These are phyloP conservation scores for Candida endomychidarum DNA, from an alignment of 805 yeast species.

Conservation along the genomic window DNA sequence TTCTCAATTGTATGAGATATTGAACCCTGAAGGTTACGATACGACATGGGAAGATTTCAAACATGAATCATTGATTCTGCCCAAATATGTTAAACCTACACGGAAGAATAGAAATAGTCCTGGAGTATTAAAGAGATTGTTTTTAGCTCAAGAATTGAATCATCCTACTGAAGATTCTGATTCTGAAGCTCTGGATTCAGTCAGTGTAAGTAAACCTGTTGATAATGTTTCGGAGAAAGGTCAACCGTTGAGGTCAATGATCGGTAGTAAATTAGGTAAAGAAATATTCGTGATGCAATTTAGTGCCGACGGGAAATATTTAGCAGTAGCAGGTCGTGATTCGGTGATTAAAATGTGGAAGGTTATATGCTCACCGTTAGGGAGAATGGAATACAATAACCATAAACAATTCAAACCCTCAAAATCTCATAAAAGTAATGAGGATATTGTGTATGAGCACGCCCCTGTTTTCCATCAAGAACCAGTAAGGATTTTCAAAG, in stretches of 20 bases:
- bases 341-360: conserved; percentile 71
- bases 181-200: conserved; percentile 1
- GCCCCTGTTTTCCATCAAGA: conserved; percentile 78
- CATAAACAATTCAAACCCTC: conserved; percentile 8
- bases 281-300: conserved; percentile 78
- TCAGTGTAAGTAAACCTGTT: not conserved
- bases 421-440: conserved; percentile 7
- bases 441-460: conserved; percentile 31
- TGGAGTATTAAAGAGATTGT: conserved; percentile 49
- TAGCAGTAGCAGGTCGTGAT: conserved; percentile 85
- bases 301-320: conserved; percentile 73
- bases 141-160: conserved; percentile 64
- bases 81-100: conserved; percentile 54
- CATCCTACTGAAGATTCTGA: conserved; percentile 14
- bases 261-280: conserved; percentile 16
- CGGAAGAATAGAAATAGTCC: conserved; percentile 48
- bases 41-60: conserved; percentile 30
- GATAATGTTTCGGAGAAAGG: not conserved
- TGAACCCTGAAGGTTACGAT: not conserved
- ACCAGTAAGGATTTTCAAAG: conserved; percentile 61
- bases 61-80: conserved; percentile 44
- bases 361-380: conserved; percentile 71
- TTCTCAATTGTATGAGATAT: conserved; percentile 6
- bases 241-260: not conserved
- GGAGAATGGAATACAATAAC: conserved; percentile 50